Conservation (phyloP, 768 basidiomycete species). For the Paxillus rubicundulus region DNA sequence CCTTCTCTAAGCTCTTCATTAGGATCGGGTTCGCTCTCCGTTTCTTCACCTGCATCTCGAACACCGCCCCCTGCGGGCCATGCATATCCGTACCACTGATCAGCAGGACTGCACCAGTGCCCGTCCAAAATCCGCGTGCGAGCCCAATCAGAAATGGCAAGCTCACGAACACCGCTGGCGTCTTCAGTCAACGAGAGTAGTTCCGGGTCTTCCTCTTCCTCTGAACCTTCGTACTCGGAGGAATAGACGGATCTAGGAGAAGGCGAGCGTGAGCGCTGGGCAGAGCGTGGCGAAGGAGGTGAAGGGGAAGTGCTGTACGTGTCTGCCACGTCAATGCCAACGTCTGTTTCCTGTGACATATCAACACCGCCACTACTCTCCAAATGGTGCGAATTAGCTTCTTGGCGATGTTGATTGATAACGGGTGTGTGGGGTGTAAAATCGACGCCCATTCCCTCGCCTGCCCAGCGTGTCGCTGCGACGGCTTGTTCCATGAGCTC, state of each 20-base stretch:
- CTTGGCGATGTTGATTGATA: slow-evolving; percentile 3
- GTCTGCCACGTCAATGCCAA: slow-evolving; percentile 6
- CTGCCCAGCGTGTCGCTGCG: slow-evolving; percentile 51
- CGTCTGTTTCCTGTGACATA: slow-evolving; percentile 4
- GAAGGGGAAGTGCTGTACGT: slow-evolving; percentile 23
- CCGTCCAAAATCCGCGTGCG: slow-evolving; percentile 70
- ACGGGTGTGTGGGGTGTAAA: slow-evolving; percentile 22
- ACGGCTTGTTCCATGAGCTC: slow-evolving; percentile 68
- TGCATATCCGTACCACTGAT: slow-evolving; percentile 57
- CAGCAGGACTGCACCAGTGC: slow-evolving; percentile 72
- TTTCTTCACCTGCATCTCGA: slow-evolving; percentile 23
- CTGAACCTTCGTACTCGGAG: slow-evolving; percentile 35
- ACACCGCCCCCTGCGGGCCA: slow-evolving; percentile 38
- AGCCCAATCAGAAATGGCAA: slow-evolving; percentile 73
- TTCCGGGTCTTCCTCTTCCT: slow-evolving; percentile 46
- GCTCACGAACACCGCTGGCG: slow-evolving; percentile 42
- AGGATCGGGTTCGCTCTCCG: slow-evolving; percentile 28
- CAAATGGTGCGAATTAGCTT: neutral
- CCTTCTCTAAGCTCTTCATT: slow-evolving; percentile 21
- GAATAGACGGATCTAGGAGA: slow-evolving; percentile 30
- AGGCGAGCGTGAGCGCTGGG: slow-evolving; percentile 30
- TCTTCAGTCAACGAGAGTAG: slow-evolving; percentile 45
- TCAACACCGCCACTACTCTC: slow-evolving; percentile 1
- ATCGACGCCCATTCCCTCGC: slow-evolving; percentile 34
- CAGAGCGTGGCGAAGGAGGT: slow-evolving; percentile 24